Base-by-base conservation (phyloP, 192 early-diverging fungal genomes). In the Coemansia sp. region DNA sequence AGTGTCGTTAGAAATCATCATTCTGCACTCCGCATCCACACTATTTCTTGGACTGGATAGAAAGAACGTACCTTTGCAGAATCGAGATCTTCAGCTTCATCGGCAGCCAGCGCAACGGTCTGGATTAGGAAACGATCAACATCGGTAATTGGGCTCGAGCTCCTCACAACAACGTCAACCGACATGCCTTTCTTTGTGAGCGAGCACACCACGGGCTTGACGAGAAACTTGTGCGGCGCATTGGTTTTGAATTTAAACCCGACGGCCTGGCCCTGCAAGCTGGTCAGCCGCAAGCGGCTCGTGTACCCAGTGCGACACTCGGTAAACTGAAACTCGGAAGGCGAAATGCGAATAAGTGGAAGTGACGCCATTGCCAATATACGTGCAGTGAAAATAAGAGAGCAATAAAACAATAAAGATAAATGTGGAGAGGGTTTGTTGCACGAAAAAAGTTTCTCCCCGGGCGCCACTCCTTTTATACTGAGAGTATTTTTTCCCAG, bases 241-340 rank as follows among this genome's bases (percentile, higher is more conserved):
- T 86, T 86, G 61, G 85, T 86, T 62, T 86, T 86, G 66, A 86
- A 72, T 57, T 86, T 86, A 66, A 81, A 86, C 41, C 75, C 85
- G 13, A 86, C 82, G 2, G 77, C 65, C 47, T 72, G 70, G 29
- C 68, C 20, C 52, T 71, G 75, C 57, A 82, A 57, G 14, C 63
- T 81, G 32, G 82, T 86, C 39, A 75, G 51, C 13, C 83, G 75
- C 52, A 82, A 60, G 0, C 74, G 71, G 59, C 81, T 77, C 38
- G 71, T 72, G 63, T 82, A 82, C 20, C 81, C 81, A 48, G 71
- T 55, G 39, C 64, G 58, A 1, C 74, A 62, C 57, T 77, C 71
- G 41, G 66, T 59, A 57, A 82, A 82, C 68, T 82, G 81, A 43
- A 82, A 75, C 71, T 82, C 81, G 29, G 81, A 77, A 0, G 81